Evolutionary conservation across 208 protist genomes (phyloP).

Genomic region (Leishmania amazonensis): DNA sequence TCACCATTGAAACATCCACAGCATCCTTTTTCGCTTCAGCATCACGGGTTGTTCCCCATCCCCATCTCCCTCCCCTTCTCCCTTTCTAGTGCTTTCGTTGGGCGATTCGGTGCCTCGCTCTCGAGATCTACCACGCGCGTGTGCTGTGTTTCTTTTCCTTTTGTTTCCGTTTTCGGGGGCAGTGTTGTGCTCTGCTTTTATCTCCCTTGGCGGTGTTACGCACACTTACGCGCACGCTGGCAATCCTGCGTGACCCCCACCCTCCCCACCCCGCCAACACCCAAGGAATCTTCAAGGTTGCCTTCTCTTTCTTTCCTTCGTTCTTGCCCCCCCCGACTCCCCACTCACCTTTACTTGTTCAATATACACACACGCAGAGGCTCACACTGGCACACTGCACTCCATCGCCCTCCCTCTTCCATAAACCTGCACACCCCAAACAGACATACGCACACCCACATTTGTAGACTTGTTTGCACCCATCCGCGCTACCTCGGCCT

Average conservation of each 20-base stretch:
- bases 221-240: background rate
- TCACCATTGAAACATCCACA: background rate
- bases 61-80: background rate
- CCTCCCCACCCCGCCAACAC: background rate
- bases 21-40: background rate
- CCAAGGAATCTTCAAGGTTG: background rate
- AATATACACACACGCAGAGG: constrained; percentile 1
- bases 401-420: background rate
- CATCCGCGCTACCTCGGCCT: background rate
- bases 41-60: background rate
- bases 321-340: background rate
- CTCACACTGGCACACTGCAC: background rate
- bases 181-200: background rate
- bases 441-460: background rate
- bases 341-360: background rate
- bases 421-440: constrained; percentile 2
- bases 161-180: background rate
- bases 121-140: background rate
- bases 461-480: background rate
- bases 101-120: background rate
- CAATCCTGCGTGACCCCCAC: background rate
- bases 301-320: constrained; percentile 10
- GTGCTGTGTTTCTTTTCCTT: background rate
- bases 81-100: background rate
- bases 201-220: background rate